phyloP scores from a whole-genome alignment of 345 rosid genomes.

The Rhizophora mangle region DNA sequence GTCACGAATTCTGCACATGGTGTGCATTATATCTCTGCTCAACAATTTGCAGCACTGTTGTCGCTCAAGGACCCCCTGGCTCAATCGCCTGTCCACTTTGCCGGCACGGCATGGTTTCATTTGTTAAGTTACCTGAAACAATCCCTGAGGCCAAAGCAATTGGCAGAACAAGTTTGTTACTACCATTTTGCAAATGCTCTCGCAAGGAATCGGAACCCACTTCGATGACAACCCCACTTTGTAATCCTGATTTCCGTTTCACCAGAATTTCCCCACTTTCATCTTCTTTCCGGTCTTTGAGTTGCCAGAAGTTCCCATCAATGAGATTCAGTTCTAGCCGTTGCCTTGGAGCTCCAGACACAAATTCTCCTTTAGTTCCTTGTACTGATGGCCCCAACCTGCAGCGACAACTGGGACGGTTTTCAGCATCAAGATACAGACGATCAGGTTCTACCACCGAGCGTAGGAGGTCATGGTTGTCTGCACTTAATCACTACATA shows the following conservation, averaged over 20 bases:
- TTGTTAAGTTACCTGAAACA: constrained; percentile 58
- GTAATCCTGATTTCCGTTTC: constrained; percentile 59
- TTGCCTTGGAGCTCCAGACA: constrained; percentile 66
- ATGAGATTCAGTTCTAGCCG: constrained; percentile 51
- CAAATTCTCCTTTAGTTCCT: constrained; percentile 48
- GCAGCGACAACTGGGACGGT: constrained; percentile 38
- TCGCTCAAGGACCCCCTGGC: constrained; percentile 55
- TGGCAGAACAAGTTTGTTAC: constrained; percentile 68
- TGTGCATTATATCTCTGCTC: constrained; percentile 89
- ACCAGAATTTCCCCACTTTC: constrained; percentile 51
- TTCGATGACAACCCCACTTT: constrained; percentile 54
- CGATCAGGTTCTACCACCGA: constrained; percentile 42
- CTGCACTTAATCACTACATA: constrained; percentile 68
- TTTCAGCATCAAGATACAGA: constrained; percentile 54
- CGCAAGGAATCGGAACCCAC: constrained; percentile 54
- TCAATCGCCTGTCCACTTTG: constrained; percentile 91
- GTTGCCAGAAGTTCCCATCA: constrained; percentile 67
- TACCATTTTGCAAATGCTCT: constrained; percentile 71
- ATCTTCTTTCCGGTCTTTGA: constrained; percentile 70
- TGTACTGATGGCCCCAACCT: constrained; percentile 29
- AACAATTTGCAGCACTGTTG: constrained; percentile 46
- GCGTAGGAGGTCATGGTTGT: constrained; percentile 68
- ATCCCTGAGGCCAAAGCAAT: constrained; percentile 37
- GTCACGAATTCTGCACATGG: constrained; percentile 79
- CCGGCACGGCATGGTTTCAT: constrained; percentile 79